phyloP scores from a whole-genome alignment of 805 yeast species.

The Kregervanrija pseudodelftensis region DNA sequence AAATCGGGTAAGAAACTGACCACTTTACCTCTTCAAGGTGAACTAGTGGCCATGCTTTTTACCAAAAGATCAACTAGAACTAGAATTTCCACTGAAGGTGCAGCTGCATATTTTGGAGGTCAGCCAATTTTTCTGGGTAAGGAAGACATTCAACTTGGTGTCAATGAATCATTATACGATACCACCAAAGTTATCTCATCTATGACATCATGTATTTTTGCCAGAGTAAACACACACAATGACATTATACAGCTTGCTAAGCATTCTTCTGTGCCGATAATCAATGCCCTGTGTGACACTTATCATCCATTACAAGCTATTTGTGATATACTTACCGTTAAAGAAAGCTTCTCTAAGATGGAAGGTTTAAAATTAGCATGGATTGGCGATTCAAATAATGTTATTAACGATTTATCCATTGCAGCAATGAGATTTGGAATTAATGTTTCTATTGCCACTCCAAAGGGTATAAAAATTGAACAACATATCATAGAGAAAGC shows the following conservation, averaged over 20 bases:
- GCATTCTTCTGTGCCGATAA: conserved; percentile 82
- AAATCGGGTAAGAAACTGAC: conserved; percentile 42
- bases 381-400: conserved; percentile 97
- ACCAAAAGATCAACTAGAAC: conserved; percentile 94
- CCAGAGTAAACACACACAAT: conserved; percentile 83
- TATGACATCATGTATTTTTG: conserved; percentile 95
- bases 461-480: conserved; percentile 63
- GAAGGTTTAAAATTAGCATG: conserved; percentile 75
- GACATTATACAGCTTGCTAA: conserved; percentile 75
- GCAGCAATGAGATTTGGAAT: conserved; percentile 85
- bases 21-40: conserved; percentile 58
- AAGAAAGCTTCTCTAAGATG: conserved; percentile 60
- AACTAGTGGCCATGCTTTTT: conserved; percentile 75
- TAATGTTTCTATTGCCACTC: conserved; percentile 77
- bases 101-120: conserved; percentile 87
- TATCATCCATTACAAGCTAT: conserved; percentile 96
- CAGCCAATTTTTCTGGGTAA: conserved; percentile 95
- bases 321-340: conserved; percentile 80
- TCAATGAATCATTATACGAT: conserved; percentile 85
- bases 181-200: conserved; percentile 85
- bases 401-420: conserved; percentile 84
- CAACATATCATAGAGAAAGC: conserved; percentile 49
- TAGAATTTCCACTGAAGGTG: conserved; percentile 90
- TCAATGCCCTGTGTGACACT: conserved; percentile 87
- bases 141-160: conserved; percentile 95